phyloP scores from a whole-genome alignment of 495 filamentous ascomycete species.

The Penicillium lagena region DNA sequence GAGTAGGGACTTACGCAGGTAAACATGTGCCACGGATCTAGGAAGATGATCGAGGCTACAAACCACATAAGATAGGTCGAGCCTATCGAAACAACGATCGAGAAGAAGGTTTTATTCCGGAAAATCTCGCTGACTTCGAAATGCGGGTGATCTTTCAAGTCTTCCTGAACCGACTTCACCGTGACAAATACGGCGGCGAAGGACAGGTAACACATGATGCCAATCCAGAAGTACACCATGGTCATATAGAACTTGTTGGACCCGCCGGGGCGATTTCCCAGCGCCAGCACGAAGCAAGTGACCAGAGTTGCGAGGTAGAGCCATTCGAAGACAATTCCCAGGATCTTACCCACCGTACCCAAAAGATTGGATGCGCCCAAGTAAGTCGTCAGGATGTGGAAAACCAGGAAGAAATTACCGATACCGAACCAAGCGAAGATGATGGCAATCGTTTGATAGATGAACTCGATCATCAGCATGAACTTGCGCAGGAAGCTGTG shows the following conservation, averaged over 20 bases:
- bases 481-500: constrained; percentile 85
- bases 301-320: constrained; percentile 86
- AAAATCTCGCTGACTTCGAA: constrained; percentile 65
- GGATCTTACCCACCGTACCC: constrained; percentile 64
- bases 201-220: constrained; percentile 91
- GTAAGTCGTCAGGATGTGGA: constrained; percentile 90
- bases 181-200: constrained; percentile 96
- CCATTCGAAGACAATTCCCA: constrained; percentile 94
- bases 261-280: constrained; percentile 95
- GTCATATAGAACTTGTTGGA: constrained; percentile 91
- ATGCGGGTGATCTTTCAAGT: constrained; percentile 58
- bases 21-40: constrained; percentile 99
- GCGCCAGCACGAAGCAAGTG: constrained; percentile 88
- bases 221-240: constrained; percentile 94
- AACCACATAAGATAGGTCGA: constrained; percentile 96
- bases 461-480: constrained; percentile 85
- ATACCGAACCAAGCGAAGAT: constrained; percentile 99
- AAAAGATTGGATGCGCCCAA: constrained; percentile 62
- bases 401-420: constrained; percentile 98
- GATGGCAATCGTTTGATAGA: constrained; percentile 93
- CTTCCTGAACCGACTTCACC: constrained; percentile 69
- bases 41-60: constrained; percentile 84
- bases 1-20: constrained; percentile 51
- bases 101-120: constrained; percentile 56
- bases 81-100: constrained; percentile 81